A percentile compares a stretch with the other conserved stretches of the same genome.
Evolutionary conservation across 2,329 filamentous ascomycete genomes (phyloP).

Genomic region (Chalara sp.): DNA sequence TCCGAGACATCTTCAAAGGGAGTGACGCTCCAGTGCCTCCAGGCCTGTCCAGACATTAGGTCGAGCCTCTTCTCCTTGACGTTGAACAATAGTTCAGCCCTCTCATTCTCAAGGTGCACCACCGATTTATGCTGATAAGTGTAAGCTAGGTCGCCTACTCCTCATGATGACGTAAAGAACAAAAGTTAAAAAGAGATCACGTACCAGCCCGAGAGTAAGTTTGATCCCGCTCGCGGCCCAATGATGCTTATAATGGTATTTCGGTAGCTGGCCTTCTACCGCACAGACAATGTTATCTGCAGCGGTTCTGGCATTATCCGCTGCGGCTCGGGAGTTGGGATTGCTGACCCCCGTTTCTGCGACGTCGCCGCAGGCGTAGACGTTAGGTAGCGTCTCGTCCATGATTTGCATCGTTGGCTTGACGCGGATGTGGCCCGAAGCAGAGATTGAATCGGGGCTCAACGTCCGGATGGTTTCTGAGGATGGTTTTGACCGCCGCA

Average conservation of each 20-base stretch:
- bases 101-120: too few species aligned
- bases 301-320: conserved; percentile 37
- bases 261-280: conserved; percentile 27
- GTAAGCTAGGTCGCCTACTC: too few species aligned
- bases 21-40: too few species aligned
- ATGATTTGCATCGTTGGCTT: conserved; percentile 38
- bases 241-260: conserved; percentile 24
- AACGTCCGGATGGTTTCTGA: conserved; percentile 30
- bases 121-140: too few species aligned
- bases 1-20: too few species aligned
- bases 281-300: conserved; percentile 37
- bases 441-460: conserved; percentile 27
- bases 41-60: too few species aligned
- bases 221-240: conserved; percentile 31
- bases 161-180: too few species aligned
- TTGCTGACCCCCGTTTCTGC: conserved; percentile 33
- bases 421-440: conserved; percentile 30
- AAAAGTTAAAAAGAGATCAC: background rate
- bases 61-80: too few species aligned
- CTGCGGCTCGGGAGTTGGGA: conserved; percentile 37
- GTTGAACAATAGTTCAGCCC: too few species aligned
- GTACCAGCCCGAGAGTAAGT: conserved; percentile 30
- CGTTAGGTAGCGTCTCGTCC: conserved; percentile 16
- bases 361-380: conserved; percentile 48
- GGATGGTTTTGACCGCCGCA: conserved; percentile 42